A percentile compares a stretch with the other conserved stretches of the same genome.
Evolutionary conservation across 768 basidiomycete genomes (phyloP).

Genomic region (Harrya chromipes): DNA sequence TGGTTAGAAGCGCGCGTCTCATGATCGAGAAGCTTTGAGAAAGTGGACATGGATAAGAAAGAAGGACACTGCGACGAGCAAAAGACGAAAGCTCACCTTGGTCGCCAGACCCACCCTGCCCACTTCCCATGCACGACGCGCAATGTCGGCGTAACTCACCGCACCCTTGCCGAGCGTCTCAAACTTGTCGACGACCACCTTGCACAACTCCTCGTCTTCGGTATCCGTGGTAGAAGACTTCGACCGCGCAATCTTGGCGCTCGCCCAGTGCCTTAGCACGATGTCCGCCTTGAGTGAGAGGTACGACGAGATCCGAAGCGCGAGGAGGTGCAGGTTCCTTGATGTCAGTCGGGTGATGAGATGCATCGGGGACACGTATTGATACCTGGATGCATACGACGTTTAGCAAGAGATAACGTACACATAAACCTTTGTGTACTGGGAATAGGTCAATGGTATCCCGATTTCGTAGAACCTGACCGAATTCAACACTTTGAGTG

Average conservation of each 20-base stretch:
- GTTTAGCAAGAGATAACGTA: constrained; percentile 2
- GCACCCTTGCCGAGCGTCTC: constrained; percentile 71
- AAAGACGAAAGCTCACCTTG: constrained; percentile 50
- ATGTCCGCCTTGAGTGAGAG: constrained; percentile 80
- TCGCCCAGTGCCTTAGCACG: constrained; percentile 95
- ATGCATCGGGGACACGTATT: constrained; percentile 72
- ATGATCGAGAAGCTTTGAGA: constrained; percentile 79
- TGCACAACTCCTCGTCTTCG: constrained; percentile 78
- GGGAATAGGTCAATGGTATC: constrained; percentile 86
- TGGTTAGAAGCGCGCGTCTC: constrained; percentile 88
- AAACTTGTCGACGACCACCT: constrained; percentile 86
- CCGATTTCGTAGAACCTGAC: constrained; percentile 90
- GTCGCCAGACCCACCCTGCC: constrained; percentile 80
- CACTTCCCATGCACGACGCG: constrained; percentile 88
- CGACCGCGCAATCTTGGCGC: constrained; percentile 80
- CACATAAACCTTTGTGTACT: constrained; percentile 49
- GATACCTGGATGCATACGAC: constrained; percentile 54
- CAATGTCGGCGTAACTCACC: constrained; percentile 94
- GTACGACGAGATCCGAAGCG: constrained; percentile 84
- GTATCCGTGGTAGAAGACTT: constrained; percentile 56
- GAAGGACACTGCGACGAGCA: neutral
- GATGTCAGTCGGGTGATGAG: constrained; percentile 82
- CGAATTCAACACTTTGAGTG: constrained; percentile 90
- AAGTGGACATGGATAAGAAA: neutral
- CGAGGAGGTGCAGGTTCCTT: constrained; percentile 87